phyloP scores from a whole-genome alignment of 1,284 basidiomycete genomes.

The Tilletia walkeri region DNA sequence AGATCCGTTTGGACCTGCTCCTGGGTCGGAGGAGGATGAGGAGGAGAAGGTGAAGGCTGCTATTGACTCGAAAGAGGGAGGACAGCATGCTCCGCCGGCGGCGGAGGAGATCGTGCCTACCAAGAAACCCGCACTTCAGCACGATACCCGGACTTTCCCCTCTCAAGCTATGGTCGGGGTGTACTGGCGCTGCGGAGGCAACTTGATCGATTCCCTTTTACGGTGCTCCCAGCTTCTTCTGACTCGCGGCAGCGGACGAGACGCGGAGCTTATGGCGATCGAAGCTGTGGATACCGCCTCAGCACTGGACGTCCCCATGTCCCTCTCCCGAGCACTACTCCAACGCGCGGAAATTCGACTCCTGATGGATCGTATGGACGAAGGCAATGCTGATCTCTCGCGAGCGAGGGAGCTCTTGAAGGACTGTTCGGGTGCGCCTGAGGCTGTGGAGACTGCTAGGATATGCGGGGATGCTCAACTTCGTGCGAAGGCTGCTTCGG shows the following conservation, averaged over 20 bases:
- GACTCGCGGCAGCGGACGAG: slow-evolving; percentile 41
- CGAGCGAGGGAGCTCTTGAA: slow-evolving; percentile 30
- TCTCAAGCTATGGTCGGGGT: slow-evolving; percentile 4
- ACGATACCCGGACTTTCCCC: neutral
- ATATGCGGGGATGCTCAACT: slow-evolving; percentile 39
- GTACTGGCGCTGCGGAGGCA: slow-evolving; percentile 18
- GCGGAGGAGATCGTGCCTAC: neutral
- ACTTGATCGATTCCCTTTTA: slow-evolving; percentile 12
- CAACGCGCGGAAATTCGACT: slow-evolving; percentile 36
- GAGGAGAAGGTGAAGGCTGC: neutral
- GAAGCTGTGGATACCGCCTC: slow-evolving; percentile 43
- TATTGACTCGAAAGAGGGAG: no score
- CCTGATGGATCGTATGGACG: slow-evolving; percentile 29
- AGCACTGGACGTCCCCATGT: slow-evolving; percentile 28
- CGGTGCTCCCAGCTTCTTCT: slow-evolving; percentile 28
- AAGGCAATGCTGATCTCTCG: slow-evolving; percentile 36
- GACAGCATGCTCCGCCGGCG: neutral
- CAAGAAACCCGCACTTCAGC: neutral
- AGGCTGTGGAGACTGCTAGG: slow-evolving; percentile 36
- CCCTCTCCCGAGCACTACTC: slow-evolving; percentile 32
- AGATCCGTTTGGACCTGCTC: slow-evolving; percentile 15
- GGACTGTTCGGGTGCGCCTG: slow-evolving; percentile 21
- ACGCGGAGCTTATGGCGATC: slow-evolving; percentile 43
- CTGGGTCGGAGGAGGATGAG: no score
- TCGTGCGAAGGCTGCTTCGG: slow-evolving; percentile 28